Evolutionary conservation across 2,329 filamentous ascomycete species (phyloP), one percentile per base, ranked within the genome.

Genomic region (Drechslerella coelobrocha): DNA sequence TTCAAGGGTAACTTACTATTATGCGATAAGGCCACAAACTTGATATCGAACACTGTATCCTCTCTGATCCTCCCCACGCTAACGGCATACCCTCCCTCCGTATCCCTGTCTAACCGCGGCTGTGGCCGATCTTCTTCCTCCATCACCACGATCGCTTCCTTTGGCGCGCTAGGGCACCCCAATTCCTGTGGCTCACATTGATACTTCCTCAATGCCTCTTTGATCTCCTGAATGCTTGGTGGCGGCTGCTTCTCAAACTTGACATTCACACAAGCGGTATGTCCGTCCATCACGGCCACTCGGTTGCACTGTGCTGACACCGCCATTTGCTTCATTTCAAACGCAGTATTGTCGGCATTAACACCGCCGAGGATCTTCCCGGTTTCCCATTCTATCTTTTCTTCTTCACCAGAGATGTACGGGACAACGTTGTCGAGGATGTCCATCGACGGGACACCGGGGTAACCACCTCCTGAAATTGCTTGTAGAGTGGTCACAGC

Each of bases 401-500:
- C 92, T 80, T 97, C 94, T 81, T 97, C 94, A 66, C 92, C 92
- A 0, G 85, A 84, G 78, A 97, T 99, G 80, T 86, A 97, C 7
- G 94, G 94, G 47, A 99, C 91, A 1, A 97, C 89, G 78, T 97
- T 97, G 81, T 97, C 94, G 72, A 97, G 82, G 72, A 97, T 89
- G 80, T 97, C 94, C 92, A 97, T 96, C 80, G 86, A 90, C 78
- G 89, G 89, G 39, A 97, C 90, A 73, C 91, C 91, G 2, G 91
- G 90, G 81, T 94, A 95, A 27, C 93, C 94, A 5, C 92, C 93
- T 65, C 94, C 93, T 1, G 91, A 96, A 48, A 97, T 88, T 66
- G 94, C 93, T 81, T 97, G 94, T 84, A 96, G 88, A 45, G 94
- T 97, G 75, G 97, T 92, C 56, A 97, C 90, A 74, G 83, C 86